Conservation (phyloP, 2,329 filamentous ascomycete genomes). For the Botrytis porri region DNA sequence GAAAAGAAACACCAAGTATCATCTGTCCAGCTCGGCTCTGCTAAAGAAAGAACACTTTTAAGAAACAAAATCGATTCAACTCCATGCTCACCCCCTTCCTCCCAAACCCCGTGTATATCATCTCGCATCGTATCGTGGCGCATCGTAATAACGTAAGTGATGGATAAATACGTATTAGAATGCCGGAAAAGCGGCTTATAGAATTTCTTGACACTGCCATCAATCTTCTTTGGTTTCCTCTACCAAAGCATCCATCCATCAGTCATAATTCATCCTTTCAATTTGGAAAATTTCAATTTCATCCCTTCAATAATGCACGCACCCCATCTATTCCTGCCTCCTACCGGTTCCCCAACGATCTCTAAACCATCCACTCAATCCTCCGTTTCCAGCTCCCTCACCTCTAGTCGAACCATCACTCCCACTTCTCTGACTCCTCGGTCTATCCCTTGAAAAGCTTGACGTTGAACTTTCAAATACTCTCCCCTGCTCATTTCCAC, state of each 20-base stretch:
- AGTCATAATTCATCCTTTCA: not conserved
- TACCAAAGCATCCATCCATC: not conserved
- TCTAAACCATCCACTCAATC: slow-evolving; percentile 29
- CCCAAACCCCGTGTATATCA: not conserved
- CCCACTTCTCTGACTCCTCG: slow-evolving; percentile 30
- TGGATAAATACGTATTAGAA: not conserved
- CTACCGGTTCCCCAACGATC: slow-evolving; percentile 26
- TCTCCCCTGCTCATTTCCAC: not conserved
- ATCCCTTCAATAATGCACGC: not conserved
- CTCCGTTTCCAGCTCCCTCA: slow-evolving; percentile 23
- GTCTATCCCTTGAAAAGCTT: slow-evolving; percentile 20
- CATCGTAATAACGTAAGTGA: not conserved
- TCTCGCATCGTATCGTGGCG: not conserved
- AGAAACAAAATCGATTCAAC: not conserved
- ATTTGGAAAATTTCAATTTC: not conserved
- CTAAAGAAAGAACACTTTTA: not conserved
- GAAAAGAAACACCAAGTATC: not conserved
- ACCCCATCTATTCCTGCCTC: slow-evolving; percentile 1
- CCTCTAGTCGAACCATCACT: slow-evolving; percentile 27
- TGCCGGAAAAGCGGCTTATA: not conserved
- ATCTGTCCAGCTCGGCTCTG: not conserved
- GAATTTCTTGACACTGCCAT: not conserved
- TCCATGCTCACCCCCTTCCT: not conserved
- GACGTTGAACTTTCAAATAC: not conserved
- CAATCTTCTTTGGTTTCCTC: not conserved